A percentile compares a stretch with the other conserved stretches of the same genome.
phyloP scores from a whole-genome alignment of 371 early-diverging fungal species.

The Basidiobolus heterosporus region DNA sequence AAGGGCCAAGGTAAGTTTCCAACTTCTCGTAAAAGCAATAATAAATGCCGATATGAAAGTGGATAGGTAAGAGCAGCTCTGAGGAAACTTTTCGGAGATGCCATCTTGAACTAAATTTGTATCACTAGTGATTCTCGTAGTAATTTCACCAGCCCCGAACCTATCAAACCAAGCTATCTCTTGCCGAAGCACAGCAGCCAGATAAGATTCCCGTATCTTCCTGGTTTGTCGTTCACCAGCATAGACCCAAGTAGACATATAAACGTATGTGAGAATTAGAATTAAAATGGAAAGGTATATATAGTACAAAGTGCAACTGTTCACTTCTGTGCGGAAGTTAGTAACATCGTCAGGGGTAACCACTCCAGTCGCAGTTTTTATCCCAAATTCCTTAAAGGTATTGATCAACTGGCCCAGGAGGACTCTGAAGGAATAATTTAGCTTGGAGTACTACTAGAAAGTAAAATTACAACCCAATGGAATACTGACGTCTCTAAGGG shows the following conservation, averaged over 20 bases:
- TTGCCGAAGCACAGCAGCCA: constrained; percentile 68
- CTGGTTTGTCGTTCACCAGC: constrained; percentile 18
- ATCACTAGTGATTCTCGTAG: constrained; percentile 56
- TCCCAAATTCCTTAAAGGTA: constrained; percentile 9
- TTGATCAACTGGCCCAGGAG: constrained; percentile 21
- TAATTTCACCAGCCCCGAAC: constrained; percentile 43
- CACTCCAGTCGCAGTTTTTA: background rate
- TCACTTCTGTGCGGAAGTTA: constrained; percentile 1
- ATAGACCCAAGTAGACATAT: constrained; percentile 13
- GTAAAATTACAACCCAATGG: constrained; percentile 8
- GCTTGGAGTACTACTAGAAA: constrained; percentile 23
- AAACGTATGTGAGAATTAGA: constrained; percentile 12
- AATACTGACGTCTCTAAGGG: no score
- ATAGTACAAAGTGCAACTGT: constrained; percentile 29
- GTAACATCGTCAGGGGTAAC: background rate
- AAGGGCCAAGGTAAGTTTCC: constrained; percentile 74
- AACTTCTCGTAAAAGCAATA: constrained; percentile 71
- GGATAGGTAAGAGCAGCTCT: constrained; percentile 38
- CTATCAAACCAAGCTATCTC: constrained; percentile 85
- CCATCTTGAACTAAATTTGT: constrained; percentile 71
- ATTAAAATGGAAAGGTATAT: constrained; percentile 44
- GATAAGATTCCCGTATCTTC: constrained; percentile 44
- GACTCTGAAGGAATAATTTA: constrained; percentile 26
- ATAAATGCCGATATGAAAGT: constrained; percentile 75
- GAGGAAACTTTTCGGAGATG: constrained; percentile 69